These are phyloP conservation scores for Colletotrichum theobromicola DNA, from an alignment of 2,329 filamentous ascomycete genomes.

Conservation along the genomic window DNA sequence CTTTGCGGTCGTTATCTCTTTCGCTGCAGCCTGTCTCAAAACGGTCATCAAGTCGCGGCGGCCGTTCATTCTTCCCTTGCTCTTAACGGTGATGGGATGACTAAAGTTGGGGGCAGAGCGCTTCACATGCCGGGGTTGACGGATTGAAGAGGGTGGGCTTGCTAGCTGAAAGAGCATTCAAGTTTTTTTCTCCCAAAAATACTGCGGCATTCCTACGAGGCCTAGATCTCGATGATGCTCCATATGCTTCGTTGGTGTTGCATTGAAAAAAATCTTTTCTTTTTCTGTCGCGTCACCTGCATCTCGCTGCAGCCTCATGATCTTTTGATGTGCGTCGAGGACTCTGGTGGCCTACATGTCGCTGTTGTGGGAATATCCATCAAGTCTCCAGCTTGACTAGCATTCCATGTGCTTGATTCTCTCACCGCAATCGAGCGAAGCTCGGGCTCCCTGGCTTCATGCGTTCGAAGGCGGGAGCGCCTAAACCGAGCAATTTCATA, in stretches of 20 bases:
- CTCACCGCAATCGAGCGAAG: background rate
- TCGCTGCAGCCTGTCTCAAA: background rate
- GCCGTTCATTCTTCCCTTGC: background rate
- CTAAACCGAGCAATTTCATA: background rate
- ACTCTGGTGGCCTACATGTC: background rate
- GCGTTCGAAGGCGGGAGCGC: background rate
- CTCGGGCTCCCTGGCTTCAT: background rate
- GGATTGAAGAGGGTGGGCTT: background rate
- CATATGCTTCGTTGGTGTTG: background rate
- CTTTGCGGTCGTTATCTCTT: background rate
- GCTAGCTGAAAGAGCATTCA: background rate
- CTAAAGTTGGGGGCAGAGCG: background rate
- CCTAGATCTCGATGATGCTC: background rate
- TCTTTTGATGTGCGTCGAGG: background rate
- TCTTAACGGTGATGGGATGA: background rate
- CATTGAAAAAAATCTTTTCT: background rate
- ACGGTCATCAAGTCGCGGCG: background rate
- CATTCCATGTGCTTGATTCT: background rate
- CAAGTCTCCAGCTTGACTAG: background rate
- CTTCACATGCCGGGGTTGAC: background rate
- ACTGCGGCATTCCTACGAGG: background rate
- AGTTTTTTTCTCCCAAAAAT: background rate
- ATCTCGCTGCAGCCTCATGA: background rate
- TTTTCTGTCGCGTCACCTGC: background rate
- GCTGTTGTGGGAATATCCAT: background rate